Evolutionary conservation across 257 asterid genomes (phyloP).

Genomic region (Craterostigma plantagineum): DNA sequence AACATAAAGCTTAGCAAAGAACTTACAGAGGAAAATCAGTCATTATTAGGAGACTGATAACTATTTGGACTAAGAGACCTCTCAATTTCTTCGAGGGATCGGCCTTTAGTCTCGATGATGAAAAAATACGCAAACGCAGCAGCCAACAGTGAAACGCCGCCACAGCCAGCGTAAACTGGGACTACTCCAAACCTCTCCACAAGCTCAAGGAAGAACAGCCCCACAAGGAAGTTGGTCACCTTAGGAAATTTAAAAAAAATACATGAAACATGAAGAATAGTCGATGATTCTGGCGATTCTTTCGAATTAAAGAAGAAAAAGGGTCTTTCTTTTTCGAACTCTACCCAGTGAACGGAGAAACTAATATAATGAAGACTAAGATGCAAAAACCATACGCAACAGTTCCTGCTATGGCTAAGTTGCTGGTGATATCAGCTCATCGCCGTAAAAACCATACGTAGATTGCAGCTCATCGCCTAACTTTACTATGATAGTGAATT

Average conservation of each 20-base stretch:
- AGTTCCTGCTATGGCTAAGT: conserved; percentile 57
- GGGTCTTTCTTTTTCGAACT: conserved; percentile 4
- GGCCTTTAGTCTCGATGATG: conserved; percentile 61
- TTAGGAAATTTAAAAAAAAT: conserved; percentile 4
- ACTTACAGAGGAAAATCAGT: no score
- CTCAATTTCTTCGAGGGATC: conserved; percentile 82
- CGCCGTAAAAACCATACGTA: neutral
- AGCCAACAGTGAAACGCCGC: conserved; percentile 47
- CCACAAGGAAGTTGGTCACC: conserved; percentile 83
- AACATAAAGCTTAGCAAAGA: no score
- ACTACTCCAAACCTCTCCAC: conserved; percentile 55
- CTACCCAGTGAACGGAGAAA: conserved; percentile 74
- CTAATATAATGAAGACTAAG: no score
- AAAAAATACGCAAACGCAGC: conserved; percentile 48
- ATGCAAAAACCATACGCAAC: conserved; percentile 22
- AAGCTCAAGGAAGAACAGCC: conserved; percentile 53
- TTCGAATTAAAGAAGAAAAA: neutral
- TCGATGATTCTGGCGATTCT: neutral
- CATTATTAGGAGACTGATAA: conserved; percentile 1
- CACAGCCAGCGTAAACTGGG: conserved; percentile 52
- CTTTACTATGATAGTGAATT: no score
- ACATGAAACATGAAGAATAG: neutral
- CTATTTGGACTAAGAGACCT: conserved; percentile 25
- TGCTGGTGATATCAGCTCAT: conserved; percentile 21
- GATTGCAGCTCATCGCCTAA: no score